Base-by-base conservation (phyloP, 805 yeast genomes). In the Metschnikowia koreensis region DNA sequence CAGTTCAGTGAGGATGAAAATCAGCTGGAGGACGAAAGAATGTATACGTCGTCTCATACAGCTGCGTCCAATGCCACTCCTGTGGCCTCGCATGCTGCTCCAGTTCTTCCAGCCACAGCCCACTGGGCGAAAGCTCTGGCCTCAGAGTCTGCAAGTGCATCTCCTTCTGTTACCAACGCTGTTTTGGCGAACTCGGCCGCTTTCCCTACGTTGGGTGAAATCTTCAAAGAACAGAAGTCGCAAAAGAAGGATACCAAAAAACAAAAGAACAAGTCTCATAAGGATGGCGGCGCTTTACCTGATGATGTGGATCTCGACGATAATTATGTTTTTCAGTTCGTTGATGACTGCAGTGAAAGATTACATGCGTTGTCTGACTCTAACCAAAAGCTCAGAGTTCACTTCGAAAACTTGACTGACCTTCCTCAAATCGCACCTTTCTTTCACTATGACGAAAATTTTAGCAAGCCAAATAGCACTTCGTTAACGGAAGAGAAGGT, bases 21-120 rank as follows among this genome's bases (percentile, higher is more conserved):
- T 13, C 47, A 28, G 17, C 48, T 49, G 43, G 59, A 53, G 10
- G 57, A 50, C 22, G 56, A 55, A 16, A 47, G 46, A 15, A 50
- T 45, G 5, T 46, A 38, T 37, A 26, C 47, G 29, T 37, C 50
- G 6, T 40, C 52, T n/a, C 42, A 28, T 15, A 38, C 38, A 5
- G 40, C 39, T n/a, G 48, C 46, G 7, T 43, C 51, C 31, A 47
- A 47, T 22, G 37, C 46, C 8, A 48, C 58, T 22, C 55, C 53
- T 12, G 49, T 47, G 12, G 36, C 46, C n/a, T 38, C 29, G 16
- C 52, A 54, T 31, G 45, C 57, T 13, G 56, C 62, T 6, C 77
- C 81, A 3, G 79, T 84, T 3, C 75, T 88, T 47, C 94, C 94
- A 8, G 79, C 86, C 1, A 80, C 90, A 16, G 63, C 60, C 37